Base-by-base conservation (phyloP, 495 filamentous ascomycete genomes). In the Evansstolkia leycettana region DNA sequence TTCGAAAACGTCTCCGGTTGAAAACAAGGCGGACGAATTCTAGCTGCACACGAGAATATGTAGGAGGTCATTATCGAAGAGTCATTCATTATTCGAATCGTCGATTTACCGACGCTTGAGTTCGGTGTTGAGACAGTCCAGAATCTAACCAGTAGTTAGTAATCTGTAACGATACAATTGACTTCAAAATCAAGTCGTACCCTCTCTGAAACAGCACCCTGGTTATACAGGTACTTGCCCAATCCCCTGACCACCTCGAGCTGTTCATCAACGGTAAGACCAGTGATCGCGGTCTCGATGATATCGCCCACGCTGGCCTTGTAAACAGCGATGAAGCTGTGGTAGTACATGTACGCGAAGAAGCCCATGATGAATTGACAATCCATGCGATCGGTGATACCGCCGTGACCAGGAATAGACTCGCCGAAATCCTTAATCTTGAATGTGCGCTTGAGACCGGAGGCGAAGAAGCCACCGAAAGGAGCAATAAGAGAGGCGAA, bases 301-400 rank as follows among this genome's bases (percentile, higher is more conserved):
- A 96, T 79, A 33, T 75, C 76, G 3, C 86, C 89, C 9, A 92
- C 78, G 37, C 67, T 82, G 7, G 81, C 76, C 47, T 80, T 81
- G 61, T 88, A 75, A 12, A 84, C 67, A 7, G 88, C 88, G 51
- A 99, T 90, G 55, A 99, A 99, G 50, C 84, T 88, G 57, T 94
- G 85, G 61, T 90, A 96, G 60, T 99, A 99, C 69, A 99, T 83
- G 60, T 82, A 96, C 9, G 92, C 75, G 48, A 99, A 96, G 66
- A 95, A 85, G 7, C 92, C 92, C 92, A 99, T 99, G 64, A 95
- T 96, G 64, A 95, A 95, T 53, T 99, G 92, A 62, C 92, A 99
- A 50, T 99, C 92, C 92, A 99, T 96, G 16, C 92, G 78, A 56
- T 99, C 92, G 5, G 92, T 99, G 59, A 99, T 96, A 43, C 92